Evolutionary conservation across 2,329 filamentous ascomycete species (phyloP), one percentile per base, ranked within the genome.

Genomic region (Hirsutella minnesotensis): DNA sequence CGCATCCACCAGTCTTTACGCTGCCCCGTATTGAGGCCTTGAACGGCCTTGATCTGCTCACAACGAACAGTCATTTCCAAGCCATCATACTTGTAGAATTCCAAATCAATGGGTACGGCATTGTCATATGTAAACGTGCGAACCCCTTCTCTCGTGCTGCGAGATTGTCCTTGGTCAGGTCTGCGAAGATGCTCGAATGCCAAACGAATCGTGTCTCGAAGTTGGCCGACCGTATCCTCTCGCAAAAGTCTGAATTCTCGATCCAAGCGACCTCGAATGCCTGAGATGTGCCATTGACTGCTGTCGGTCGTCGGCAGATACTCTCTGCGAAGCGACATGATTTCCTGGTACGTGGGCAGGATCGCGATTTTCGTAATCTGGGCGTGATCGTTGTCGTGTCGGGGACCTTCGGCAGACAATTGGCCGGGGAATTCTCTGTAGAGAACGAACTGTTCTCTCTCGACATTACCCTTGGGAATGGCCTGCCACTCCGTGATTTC

Each of bases 211-310:
- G 64, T 64, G 48, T 76, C 69, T 31, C 70, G 62, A 4, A 79
- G 57, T 44, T 74, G 67, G 0, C 71, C 71, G 3, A 77, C 59
- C 0, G 68, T 73, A 47, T 79, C 73, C 53, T 77, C 70, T 3
- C 74, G 64, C 2, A 77, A 53, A 1, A 78, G 63, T 15, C 75
- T 66, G 39, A 79, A 79, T 42, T 77, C 67, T 43, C 67, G 60
- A 52, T 78, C 74, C 0, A 79, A 53, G 1, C 73, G 62, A 2
- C 73, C 70, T 4, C 53, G 56, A 10, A 70, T 62, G 1, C 70
- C 68, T 3, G 54, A 49, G 46, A 48, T 45, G 39, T 55, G 67
- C 51, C 59, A 64, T 15, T 57, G 53, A 0, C 53, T 50, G 4
- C 59, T 50, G 48, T 70, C 61, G 5, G 51, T 61, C 3, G 53